These are phyloP conservation scores for Magnaporthiopsis incrustans DNA, from an alignment of 2,329 filamentous ascomycete species.

Conservation along the genomic window DNA sequence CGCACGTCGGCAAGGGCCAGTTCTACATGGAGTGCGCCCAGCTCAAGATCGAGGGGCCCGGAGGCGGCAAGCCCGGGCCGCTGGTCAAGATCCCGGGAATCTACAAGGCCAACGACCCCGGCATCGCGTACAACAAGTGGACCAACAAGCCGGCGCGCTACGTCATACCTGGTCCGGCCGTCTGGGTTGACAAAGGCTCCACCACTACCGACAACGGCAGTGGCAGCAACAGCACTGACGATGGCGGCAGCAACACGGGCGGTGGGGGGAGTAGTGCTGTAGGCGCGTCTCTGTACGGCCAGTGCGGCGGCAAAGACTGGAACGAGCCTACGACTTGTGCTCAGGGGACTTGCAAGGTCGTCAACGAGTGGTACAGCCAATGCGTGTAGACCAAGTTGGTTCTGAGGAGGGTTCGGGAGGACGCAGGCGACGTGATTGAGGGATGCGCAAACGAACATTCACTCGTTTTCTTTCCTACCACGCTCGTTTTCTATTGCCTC, in stretches of 20 bases:
- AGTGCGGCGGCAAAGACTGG: conserved; percentile 2
- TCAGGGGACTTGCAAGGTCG: neutral
- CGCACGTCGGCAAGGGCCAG: conserved; percentile 20
- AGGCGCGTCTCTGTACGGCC: neutral
- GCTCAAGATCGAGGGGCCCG: conserved; percentile 30
- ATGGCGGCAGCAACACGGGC: neutral
- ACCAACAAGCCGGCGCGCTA: conserved; percentile 4
- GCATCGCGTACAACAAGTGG: conserved; percentile 11
- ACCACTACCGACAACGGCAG: neutral
- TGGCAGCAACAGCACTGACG: neutral
- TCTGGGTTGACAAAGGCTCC: conserved; percentile 1
- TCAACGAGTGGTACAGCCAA: conserved; percentile 4
- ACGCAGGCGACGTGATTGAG: neutral
- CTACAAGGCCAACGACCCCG: conserved; percentile 47
- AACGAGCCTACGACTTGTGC: neutral
- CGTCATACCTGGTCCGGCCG: conserved; percentile 6
- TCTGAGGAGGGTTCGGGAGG: neutral
- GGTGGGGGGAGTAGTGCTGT: neutral
- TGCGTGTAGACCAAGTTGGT: neutral
- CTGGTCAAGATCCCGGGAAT: conserved; percentile 33
- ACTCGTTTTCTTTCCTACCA: neutral
- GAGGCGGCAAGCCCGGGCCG: conserved; percentile 25
- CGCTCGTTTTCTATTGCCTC: too few relatives aligned
- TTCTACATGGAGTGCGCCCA: conserved; percentile 39
- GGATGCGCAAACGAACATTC: neutral